Evolutionary conservation across 2,329 filamentous ascomycete genomes (phyloP).

Genomic region (Nemania sp.): DNA sequence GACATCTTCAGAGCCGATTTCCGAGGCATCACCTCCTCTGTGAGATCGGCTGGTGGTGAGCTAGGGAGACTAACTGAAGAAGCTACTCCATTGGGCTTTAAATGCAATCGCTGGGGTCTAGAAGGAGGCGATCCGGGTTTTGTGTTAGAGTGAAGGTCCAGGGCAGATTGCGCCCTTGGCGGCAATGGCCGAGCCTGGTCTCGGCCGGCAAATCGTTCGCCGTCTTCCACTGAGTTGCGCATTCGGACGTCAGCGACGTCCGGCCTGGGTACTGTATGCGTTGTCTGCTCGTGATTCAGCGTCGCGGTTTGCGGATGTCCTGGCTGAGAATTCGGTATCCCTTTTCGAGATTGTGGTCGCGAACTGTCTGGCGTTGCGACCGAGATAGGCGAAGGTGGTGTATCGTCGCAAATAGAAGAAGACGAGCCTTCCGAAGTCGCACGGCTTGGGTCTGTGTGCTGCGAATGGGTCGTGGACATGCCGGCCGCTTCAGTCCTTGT

Average conservation of each 20-base stretch:
- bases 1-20: slow-evolving; percentile 36
- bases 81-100: slow-evolving; percentile 28
- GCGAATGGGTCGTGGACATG: slow-evolving; percentile 30
- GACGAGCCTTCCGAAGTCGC: slow-evolving; percentile 46
- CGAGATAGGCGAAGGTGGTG: slow-evolving; percentile 43
- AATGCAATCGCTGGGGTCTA: slow-evolving; percentile 45
- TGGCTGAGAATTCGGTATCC: slow-evolving; percentile 27
- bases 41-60: slow-evolving; percentile 35
- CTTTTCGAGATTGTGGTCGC: slow-evolving; percentile 47
- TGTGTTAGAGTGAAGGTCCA: slow-evolving; percentile 35
- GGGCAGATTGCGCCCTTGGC: slow-evolving; percentile 35
- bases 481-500: slow-evolving; percentile 28
- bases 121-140: slow-evolving; percentile 43
- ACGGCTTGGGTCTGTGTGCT: slow-evolving; percentile 34
- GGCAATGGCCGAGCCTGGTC: slow-evolving; percentile 18
- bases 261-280: slow-evolving; percentile 11
- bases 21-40: slow-evolving; percentile 30
- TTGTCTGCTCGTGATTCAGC: slow-evolving; percentile 11
- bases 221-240: slow-evolving; percentile 26
- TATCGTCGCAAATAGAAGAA: slow-evolving; percentile 47
- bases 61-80: slow-evolving; percentile 36
- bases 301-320: slow-evolving; percentile 23
- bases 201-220: slow-evolving; percentile 10
- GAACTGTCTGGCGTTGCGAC: slow-evolving; percentile 48
- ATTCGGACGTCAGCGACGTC: slow-evolving; percentile 28